A percentile compares a stretch with the other conserved stretches of the same genome.
Conservation (phyloP, 371 early-diverging fungal genomes). For the Mucor lusitanicus region DNA sequence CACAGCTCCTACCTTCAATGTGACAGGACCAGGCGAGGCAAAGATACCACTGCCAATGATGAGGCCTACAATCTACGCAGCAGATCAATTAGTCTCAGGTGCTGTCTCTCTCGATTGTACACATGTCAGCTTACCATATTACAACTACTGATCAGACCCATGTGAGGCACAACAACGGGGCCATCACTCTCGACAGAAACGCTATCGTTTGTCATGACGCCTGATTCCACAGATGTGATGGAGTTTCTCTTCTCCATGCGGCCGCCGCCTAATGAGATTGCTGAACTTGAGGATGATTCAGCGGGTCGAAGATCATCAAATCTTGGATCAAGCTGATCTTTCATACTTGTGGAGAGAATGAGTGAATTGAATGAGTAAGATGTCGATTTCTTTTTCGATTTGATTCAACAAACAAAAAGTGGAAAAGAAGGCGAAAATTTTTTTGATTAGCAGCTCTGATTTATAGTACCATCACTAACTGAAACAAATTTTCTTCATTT, state of each 20-base stretch:
- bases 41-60: constrained; percentile 68
- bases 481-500: neutral
- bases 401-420: neutral
- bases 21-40: constrained; percentile 62
- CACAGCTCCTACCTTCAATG: constrained; percentile 44
- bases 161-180: constrained; percentile 27
- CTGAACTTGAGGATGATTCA: constrained; percentile 3
- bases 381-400: neutral
- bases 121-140: constrained; percentile 30
- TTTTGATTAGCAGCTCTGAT: neutral
- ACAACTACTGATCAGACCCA: constrained; percentile 38
- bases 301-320: neutral
- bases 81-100: neutral
- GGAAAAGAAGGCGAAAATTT: neutral
- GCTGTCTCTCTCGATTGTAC: neutral
- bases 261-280: constrained; percentile 9
- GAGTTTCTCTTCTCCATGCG: constrained; percentile 18
- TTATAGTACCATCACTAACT: neutral
- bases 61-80: constrained; percentile 50
- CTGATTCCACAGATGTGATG: constrained; percentile 27
- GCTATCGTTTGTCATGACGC: neutral
- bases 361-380: no score
- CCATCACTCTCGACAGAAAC: neutral
- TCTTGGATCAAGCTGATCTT: constrained; percentile 1
- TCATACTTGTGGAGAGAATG: neutral